Evolutionary conservation across 1,139 yeast genomes (phyloP).

Genomic region (Taphrina flavorubra): DNA sequence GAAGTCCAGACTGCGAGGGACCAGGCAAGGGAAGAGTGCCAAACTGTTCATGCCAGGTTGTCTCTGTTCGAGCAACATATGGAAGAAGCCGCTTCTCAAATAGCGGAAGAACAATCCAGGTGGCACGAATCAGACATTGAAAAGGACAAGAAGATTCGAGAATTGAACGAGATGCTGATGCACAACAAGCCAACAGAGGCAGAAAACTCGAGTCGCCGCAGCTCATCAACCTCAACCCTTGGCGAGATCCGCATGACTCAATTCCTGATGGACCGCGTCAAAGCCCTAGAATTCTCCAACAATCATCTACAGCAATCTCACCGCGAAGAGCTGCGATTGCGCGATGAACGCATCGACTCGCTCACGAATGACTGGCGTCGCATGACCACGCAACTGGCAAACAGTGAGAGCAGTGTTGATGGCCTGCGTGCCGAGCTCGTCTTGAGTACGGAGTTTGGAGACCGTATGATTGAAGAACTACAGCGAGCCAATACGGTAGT

Average conservation of each 20-base stretch:
- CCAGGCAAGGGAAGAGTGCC: not conserved
- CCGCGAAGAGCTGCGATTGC: slow-evolving; percentile 19
- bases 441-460: slow-evolving; percentile 19
- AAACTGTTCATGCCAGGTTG: slow-evolving; percentile 5
- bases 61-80: slow-evolving; percentile 22
- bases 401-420: slow-evolving; percentile 18
- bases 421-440: slow-evolving; percentile 22
- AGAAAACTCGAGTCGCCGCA: slow-evolving; percentile 7
- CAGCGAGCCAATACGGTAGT: not conserved
- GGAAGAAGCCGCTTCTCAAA: slow-evolving; percentile 30
- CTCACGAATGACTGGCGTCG: slow-evolving; percentile 29
- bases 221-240: slow-evolving; percentile 16
- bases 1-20: slow-evolving; percentile 7
- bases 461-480: slow-evolving; percentile 7
- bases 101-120: slow-evolving; percentile 38
- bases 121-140: slow-evolving; percentile 23
- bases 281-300: slow-evolving; percentile 17
- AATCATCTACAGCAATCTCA: slow-evolving; percentile 18
- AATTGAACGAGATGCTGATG: not conserved
- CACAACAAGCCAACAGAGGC: not conserved
- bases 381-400: slow-evolving; percentile 19
- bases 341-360: slow-evolving; percentile 21
- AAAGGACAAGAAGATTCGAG: slow-evolving; percentile 12
- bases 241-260: slow-evolving; percentile 12
- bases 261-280: slow-evolving; percentile 32